phyloP scores from a whole-genome alignment of 2,329 filamentous ascomycete species.

The Trichoderma sp. region DNA sequence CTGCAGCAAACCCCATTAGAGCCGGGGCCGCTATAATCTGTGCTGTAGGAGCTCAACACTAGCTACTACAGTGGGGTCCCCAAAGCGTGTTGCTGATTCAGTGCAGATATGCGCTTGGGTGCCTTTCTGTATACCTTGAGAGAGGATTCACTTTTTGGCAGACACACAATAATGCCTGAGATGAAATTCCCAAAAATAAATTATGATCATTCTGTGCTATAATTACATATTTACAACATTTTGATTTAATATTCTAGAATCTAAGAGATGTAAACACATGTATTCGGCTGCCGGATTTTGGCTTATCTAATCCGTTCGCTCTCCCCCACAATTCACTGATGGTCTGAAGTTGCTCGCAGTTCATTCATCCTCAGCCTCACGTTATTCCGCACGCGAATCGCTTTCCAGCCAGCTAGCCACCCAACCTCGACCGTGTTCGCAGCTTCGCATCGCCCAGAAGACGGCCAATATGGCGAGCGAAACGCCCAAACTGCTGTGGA shows the following conservation, averaged over 20 bases:
- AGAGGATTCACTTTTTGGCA: background rate
- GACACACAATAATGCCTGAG: background rate
- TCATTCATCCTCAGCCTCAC: background rate
- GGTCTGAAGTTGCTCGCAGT: background rate
- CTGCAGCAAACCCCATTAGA: background rate
- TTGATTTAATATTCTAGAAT: background rate
- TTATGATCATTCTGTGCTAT: background rate
- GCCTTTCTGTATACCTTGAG: background rate
- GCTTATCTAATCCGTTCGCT: background rate
- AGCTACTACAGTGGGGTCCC: background rate
- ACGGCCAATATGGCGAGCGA: conserved; percentile 39
- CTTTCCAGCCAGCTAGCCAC: background rate
- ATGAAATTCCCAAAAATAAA: background rate
- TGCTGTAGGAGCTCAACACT: background rate
- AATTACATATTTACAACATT: background rate
- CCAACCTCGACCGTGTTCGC: background rate
- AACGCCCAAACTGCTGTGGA: conserved; percentile 73
- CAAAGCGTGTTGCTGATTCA: background rate
- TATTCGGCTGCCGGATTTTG: background rate
- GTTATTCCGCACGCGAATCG: background rate
- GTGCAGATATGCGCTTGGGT: background rate
- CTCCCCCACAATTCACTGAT: conserved; percentile 11
- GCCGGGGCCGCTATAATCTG: background rate
- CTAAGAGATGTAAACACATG: background rate
- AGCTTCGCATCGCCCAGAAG: background rate